Evolutionary conservation across 371 early-diverging fungal species (phyloP), one percentile per base, ranked within the genome.

Genomic region (Lichtheimia ornata): DNA sequence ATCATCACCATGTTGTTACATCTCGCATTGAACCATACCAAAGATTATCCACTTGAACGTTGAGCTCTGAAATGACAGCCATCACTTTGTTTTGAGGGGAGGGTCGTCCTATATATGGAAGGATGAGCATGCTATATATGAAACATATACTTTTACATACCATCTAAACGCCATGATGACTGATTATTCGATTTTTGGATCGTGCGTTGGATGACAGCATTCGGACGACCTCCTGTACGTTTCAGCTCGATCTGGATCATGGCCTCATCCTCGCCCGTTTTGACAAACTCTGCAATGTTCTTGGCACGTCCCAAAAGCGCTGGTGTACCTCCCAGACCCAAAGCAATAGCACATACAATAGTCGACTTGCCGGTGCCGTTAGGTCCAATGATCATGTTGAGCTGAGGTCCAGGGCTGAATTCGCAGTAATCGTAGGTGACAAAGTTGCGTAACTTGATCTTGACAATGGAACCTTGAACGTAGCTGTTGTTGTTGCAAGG

Each of bases 351-450:
- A 73, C 96, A 96, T 0, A 99, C 98, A 40, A 99, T 90, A 0
- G 97, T 94, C 52, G 94, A 94, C 76, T 99, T 99, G 55, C 99
- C 99, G 0, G 99, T 97, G 18, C 99, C 99, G 69, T 96, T 97
- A 3, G 97, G 96, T 4, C 95, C 97, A 47, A 97, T 92, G 44
- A 98, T 93, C 97, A 98, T 97, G 74, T 98, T 98, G 71, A 98
- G 79, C 63, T 94, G 84, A 0, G 97, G 96, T 0, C 97, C 97
- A 2, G 97, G 97, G 11, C 58, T 67, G 56, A 95, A 87, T 54
- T 94, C 91, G 61, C 90, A 91, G 20, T 77, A 75, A 62, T 94
- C 91, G 74, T 98, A 98, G 0, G 97, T 97, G 25, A 97, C 91
- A 77, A 98, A 98, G 73, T 94, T 91, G 18, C 72, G 83, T 30